These are phyloP conservation scores for Flaveria brownii DNA, from an alignment of 129 eudicot species.

Conservation along the genomic window DNA sequence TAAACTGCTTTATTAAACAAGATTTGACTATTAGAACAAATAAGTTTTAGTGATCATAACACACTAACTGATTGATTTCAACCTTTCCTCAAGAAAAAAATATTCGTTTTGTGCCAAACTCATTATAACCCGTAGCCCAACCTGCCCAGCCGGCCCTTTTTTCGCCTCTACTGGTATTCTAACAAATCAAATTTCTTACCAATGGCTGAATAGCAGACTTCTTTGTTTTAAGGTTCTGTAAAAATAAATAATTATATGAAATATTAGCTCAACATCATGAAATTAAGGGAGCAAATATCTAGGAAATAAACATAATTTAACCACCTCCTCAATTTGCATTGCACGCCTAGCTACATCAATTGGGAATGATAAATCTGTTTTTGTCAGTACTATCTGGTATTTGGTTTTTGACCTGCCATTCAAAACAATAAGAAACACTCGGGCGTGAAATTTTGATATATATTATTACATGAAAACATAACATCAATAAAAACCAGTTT, in stretches of 20 bases:
- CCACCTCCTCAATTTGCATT: constrained; percentile 94
- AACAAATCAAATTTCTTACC: constrained; percentile 42
- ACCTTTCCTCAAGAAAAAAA: neutral
- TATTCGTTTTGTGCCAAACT: neutral
- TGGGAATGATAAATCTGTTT: constrained; percentile 88
- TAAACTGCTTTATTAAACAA: constrained; percentile 2
- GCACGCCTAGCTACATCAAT: constrained; percentile 94
- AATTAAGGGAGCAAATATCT: neutral
- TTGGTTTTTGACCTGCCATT: constrained; percentile 76
- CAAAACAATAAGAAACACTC: constrained; percentile 3
- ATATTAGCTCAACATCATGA: neutral
- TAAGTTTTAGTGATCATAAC: neutral
- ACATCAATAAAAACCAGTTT: neutral
- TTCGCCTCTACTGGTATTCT: neutral
- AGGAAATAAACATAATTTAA: neutral
- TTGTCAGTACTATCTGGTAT: constrained; percentile 86
- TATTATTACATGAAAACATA: neutral
- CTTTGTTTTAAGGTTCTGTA: constrained; percentile 77
- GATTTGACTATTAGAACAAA: neutral
- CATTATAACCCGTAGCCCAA: neutral
- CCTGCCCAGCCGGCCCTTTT: neutral
- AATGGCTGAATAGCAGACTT: constrained; percentile 84
- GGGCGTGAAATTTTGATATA: neutral
- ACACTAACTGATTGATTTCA: neutral
- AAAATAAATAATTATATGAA: constrained; percentile 24